phyloP scores from a whole-genome alignment of 441 rosid genomes.

The Populus hybrid region DNA sequence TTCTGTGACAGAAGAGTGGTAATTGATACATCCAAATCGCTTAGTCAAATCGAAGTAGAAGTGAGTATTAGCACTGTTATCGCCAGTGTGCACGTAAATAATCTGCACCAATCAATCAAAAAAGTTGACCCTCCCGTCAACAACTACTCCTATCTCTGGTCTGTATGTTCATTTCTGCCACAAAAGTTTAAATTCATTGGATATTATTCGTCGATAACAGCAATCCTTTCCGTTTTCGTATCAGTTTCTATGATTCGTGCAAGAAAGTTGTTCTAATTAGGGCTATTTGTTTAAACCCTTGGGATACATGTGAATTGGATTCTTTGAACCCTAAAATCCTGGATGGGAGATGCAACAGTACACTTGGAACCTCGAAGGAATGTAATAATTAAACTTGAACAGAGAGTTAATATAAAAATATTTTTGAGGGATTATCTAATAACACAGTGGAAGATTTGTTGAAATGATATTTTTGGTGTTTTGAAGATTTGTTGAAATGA shows the following conservation, averaged over 20 bases:
- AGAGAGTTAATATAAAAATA: not conserved
- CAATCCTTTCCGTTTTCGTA: conserved; percentile 20
- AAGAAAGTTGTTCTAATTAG: not conserved
- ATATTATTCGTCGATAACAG: not conserved
- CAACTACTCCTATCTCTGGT: not conserved
- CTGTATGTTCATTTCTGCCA: not conserved
- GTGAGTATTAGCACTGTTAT: conserved; percentile 33
- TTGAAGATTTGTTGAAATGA: not conserved
- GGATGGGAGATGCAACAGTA: not conserved
- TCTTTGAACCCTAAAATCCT: not conserved
- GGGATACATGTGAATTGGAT: not conserved
- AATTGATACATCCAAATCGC: conserved; percentile 35
- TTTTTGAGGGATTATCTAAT: not conserved
- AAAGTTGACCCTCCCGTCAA: conserved; percentile 11
- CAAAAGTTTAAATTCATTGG: not conserved
- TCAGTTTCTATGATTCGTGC: conserved; percentile 8
- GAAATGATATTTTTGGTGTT: not conserved
- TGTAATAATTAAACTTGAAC: not conserved
- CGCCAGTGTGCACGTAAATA: conserved; percentile 39
- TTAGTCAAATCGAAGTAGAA: conserved; percentile 34
- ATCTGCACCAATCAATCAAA: conserved; percentile 30
- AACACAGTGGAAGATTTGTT: no score
- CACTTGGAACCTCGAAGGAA: not conserved
- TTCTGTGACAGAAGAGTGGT: conserved; percentile 4
- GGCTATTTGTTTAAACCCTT: not conserved